These are phyloP conservation scores for Helianthus annuus DNA, from an alignment of 129 eudicot species.

Conservation along the genomic window DNA sequence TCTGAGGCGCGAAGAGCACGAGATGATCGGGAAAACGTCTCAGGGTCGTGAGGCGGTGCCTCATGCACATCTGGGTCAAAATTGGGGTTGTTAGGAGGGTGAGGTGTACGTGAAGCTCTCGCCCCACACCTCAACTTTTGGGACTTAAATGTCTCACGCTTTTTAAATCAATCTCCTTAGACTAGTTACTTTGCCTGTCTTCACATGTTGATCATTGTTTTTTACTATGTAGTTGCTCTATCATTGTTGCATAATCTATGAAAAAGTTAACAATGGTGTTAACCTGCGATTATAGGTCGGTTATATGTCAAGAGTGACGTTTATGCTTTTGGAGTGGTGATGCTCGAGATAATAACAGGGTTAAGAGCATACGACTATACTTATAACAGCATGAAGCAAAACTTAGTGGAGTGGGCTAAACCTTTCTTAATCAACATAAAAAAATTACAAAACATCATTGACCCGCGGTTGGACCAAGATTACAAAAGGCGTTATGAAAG, in stretches of 20 bases:
- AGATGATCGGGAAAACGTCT: no score
- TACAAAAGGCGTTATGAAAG: slow-evolving; percentile 40
- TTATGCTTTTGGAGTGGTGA: slow-evolving; percentile 73
- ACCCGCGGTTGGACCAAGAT: slow-evolving; percentile 46
- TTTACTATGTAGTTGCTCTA: background rate
- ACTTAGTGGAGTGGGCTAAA: slow-evolving; percentile 67
- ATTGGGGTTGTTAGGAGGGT: no score
- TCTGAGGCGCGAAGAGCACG: no score
- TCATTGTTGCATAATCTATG: background rate
- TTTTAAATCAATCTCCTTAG: background rate
- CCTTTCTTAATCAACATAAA: slow-evolving; percentile 48
- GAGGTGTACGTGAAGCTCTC: no score
- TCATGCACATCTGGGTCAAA: no score
- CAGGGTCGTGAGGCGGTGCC: no score
- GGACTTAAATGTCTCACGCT: no score
- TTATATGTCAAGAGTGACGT: slow-evolving; percentile 67
- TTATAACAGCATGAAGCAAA: slow-evolving; percentile 44
- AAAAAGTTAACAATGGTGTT: background rate
- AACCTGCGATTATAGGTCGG: slow-evolving; percentile 42
- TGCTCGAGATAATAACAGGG: slow-evolving; percentile 71
- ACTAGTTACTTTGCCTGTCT: background rate
- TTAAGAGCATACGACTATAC: slow-evolving; percentile 46
- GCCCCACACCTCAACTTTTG: no score
- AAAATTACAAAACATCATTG: slow-evolving; percentile 53
- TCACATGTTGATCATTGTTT: background rate